Percentiles rank a stretch among this genome's conserved stretches.
phyloP scores from a whole-genome alignment of 2,329 filamentous ascomycete genomes.

The Curvularia verruculosa region DNA sequence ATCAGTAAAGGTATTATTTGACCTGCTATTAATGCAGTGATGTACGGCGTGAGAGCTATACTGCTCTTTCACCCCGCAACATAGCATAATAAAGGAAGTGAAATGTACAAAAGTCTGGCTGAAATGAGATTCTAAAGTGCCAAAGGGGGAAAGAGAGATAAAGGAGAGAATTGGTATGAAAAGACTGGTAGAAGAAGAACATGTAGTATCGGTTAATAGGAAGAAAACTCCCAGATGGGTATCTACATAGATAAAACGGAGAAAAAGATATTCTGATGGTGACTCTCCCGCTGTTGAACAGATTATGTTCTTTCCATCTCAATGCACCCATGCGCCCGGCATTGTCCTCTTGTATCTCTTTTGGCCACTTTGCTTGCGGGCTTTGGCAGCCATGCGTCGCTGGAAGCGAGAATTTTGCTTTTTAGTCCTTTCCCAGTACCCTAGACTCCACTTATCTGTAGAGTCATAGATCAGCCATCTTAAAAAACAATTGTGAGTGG shows the following conservation, averaged over 20 bases:
- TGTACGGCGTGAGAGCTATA: no score
- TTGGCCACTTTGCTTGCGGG: conserved; percentile 18
- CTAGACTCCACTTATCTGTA: no score
- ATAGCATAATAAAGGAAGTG: no score
- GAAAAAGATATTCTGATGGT: background rate
- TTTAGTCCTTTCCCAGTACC: background rate
- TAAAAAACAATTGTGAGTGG: background rate
- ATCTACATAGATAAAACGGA: background rate
- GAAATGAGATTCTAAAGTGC: background rate
- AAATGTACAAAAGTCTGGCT: no score
- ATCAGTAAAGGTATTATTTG: no score
- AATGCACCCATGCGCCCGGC: conserved; percentile 17
- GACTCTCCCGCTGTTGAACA: no score
- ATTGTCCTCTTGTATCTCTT: conserved; percentile 12
- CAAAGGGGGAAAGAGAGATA: no score
- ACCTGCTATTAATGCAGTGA: no score
- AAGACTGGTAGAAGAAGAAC: no score
- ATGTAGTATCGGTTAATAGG: no score
- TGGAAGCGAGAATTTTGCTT: background rate
- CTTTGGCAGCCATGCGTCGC: conserved; percentile 14
- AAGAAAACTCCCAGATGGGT: background rate
- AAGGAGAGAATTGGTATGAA: background rate
- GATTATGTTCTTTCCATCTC: background rate
- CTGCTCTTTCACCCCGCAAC: no score
- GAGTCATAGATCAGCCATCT: background rate